These are phyloP conservation scores for Serendipita sp. DNA, from an alignment of 768 basidiomycete species.

Conservation along the genomic window DNA sequence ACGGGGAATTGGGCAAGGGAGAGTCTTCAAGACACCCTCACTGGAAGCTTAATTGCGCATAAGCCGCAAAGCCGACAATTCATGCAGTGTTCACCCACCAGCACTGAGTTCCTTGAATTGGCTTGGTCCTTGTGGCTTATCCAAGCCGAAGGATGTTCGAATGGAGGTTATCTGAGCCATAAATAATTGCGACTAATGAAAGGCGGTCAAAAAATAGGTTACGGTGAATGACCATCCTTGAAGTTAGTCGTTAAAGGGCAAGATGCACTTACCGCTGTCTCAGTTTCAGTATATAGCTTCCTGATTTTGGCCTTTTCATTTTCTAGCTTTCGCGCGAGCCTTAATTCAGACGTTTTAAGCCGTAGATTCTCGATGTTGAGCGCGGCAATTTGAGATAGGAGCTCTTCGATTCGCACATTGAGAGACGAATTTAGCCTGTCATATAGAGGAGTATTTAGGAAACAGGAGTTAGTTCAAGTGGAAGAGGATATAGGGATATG, in stretches of 20 bases:
- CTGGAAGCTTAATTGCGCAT: background rate
- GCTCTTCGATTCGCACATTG: constrained; percentile 68
- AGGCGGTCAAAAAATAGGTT: background rate
- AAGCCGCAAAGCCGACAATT: background rate
- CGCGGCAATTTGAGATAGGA: constrained; percentile 67
- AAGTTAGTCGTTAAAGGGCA: background rate
- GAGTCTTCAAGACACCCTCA: background rate
- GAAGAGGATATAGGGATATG: background rate
- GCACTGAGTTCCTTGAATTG: background rate
- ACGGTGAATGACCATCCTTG: background rate
- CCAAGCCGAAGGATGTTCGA: background rate
- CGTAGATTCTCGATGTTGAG: constrained; percentile 72
- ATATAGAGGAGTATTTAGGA: constrained; percentile 6
- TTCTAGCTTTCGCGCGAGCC: constrained; percentile 58
- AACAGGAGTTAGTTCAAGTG: background rate
- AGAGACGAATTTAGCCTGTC: constrained; percentile 68
- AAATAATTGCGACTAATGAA: background rate
- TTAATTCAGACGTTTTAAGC: constrained; percentile 64
- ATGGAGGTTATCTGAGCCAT: background rate
- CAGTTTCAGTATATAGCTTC: constrained; percentile 55
- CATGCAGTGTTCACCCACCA: background rate
- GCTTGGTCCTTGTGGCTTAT: background rate
- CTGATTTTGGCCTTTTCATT: constrained; percentile 63
- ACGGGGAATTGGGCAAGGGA: background rate
- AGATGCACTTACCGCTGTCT: constrained; percentile 40